Percentiles rank a stretch among this genome's conserved stretches.
Evolutionary conservation across 306 rosid genomes (phyloP).

Genomic region (Pyrus pyrifolia): DNA sequence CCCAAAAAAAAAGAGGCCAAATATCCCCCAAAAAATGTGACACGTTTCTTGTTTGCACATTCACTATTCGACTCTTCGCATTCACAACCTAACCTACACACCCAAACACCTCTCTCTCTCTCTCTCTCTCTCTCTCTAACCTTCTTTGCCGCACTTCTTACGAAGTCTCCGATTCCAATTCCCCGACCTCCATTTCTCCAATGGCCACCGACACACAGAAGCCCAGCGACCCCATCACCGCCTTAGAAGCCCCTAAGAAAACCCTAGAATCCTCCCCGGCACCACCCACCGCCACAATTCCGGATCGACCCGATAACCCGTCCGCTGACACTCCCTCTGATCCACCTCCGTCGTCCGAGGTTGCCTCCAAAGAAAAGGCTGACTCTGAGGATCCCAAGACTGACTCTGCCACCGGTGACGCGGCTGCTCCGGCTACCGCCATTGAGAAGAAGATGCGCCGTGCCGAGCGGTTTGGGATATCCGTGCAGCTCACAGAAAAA

Average conservation of each 20-base stretch:
- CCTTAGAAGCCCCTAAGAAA: conserved; percentile 47
- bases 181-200: neutral
- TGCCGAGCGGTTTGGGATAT: conserved; percentile 88
- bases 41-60: neutral
- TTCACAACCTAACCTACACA: neutral
- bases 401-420: conserved; percentile 3
- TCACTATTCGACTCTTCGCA: neutral
- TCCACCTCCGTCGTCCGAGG: neutral
- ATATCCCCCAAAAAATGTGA: neutral
- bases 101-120: neutral
- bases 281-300: conserved; percentile 9
- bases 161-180: conserved; percentile 19
- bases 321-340: neutral
- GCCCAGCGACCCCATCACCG: conserved; percentile 20
- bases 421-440: conserved; percentile 32
- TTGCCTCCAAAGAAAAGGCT: conserved; percentile 1
- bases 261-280: conserved; percentile 32
- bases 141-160: conserved; percentile 3
- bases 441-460: conserved; percentile 74
- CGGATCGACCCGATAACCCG: conserved; percentile 25
- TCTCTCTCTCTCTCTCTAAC: neutral
- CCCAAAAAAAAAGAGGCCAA: neutral
- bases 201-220: conserved; percentile 54
- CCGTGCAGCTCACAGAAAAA: conserved; percentile 61
- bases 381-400: conserved; percentile 31